Evolutionary conservation across 345 rosid species (phyloP).

Genomic region (Citrus mangshanensis): DNA sequence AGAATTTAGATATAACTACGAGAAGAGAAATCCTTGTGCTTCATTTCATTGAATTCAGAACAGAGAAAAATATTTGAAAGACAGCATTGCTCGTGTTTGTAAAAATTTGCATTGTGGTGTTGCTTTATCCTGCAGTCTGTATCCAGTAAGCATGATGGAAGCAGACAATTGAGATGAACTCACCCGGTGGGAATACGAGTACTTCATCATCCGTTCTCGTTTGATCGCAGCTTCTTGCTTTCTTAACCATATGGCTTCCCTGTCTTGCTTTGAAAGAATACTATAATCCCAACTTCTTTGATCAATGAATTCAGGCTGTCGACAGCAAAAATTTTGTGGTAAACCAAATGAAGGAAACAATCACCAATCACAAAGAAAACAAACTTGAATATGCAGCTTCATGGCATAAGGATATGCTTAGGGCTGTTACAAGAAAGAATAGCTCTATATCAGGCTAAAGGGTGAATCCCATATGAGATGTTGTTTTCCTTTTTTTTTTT

Average conservation of each 20-base stretch:
- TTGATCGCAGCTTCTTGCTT: slow-evolving; percentile 56
- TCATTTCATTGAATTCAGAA: background rate
- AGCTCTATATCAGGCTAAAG: background rate
- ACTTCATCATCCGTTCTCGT: slow-evolving; percentile 75
- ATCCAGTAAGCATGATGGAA: background rate
- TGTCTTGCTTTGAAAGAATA: slow-evolving; percentile 52
- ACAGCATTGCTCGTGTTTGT: background rate
- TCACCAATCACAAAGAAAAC: background rate
- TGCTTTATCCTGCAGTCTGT: background rate
- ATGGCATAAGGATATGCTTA: background rate
- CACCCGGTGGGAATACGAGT: slow-evolving; percentile 81
- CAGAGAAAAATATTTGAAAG: slow-evolving; percentile 3
- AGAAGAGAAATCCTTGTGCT: background rate
- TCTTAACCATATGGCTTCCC: slow-evolving; percentile 51
- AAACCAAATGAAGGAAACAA: background rate
- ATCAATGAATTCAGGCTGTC: slow-evolving; percentile 38
- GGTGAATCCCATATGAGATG: background rate
- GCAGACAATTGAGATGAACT: background rate
- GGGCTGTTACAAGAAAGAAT: background rate
- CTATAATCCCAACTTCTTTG: slow-evolving; percentile 61
- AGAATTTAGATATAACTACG: background rate
- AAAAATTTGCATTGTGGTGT: background rate
- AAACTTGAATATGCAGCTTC: background rate
- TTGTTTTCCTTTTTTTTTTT: background rate
- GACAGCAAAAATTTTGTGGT: background rate